These are phyloP conservation scores for Paecilomyces sp. DNA, from an alignment of 2,329 filamentous ascomycete species.

Conservation along the genomic window DNA sequence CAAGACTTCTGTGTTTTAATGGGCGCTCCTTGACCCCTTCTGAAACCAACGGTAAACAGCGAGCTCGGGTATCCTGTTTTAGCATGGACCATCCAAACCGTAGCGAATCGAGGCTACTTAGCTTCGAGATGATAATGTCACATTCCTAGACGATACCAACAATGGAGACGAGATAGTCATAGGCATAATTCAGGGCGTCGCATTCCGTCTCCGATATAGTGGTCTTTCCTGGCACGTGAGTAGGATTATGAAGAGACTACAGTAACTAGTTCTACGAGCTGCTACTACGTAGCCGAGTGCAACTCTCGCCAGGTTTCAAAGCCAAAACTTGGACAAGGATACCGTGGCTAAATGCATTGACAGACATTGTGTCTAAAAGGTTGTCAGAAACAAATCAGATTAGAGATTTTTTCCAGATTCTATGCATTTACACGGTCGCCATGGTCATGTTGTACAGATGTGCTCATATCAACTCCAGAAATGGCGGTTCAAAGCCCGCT, in stretches of 20 bases:
- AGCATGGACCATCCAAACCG: background rate
- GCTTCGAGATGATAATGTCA: background rate
- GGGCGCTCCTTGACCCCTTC: background rate
- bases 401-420: background rate
- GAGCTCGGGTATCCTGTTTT: background rate
- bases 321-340: background rate
- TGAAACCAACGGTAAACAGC: background rate
- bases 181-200: background rate
- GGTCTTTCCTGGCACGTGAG: too few species aligned
- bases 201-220: background rate
- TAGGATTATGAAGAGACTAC: background rate
- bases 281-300: background rate
- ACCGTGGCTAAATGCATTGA: background rate
- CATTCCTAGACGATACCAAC: background rate
- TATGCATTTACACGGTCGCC: conserved; percentile 4
- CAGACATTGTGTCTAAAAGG: background rate
- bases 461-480: conserved; percentile 4
- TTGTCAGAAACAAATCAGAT: background rate
- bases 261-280: background rate
- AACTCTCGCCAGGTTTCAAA: background rate
- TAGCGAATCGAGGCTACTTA: background rate
- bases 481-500: conserved; percentile 9
- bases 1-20: background rate
- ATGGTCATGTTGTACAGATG: conserved; percentile 4
- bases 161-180: background rate